Evolutionary conservation across 176 grass and related monocot species (phyloP), one percentile per base, ranked within the genome.

Genomic region (Phoenix dactylifera): DNA sequence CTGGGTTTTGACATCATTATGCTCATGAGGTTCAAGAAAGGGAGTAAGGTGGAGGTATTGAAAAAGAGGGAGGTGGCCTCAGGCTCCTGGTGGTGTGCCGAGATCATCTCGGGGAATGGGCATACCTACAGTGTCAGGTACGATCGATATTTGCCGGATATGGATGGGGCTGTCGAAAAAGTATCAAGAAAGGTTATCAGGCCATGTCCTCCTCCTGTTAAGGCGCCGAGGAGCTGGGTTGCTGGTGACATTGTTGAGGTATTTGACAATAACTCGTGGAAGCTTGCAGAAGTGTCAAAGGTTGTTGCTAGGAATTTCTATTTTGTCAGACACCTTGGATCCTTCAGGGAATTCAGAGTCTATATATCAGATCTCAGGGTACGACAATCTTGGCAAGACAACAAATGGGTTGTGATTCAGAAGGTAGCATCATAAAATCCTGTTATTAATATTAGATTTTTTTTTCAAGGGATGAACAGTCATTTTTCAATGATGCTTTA

Each of bases 21-120:
- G 30, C 44, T 69, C 57, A 88, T 94, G 89, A 81, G 80, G 78
- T 69, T 84, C 26, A 73, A 17, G 23, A 66, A 35, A 14, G 80
- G 80, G 23, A 76, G 16, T 50, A 55, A 30, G 51, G 74, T 88
- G 70, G 89, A 94, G 84, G 84, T 73, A 35, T 51, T 63, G 60
- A 51, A 56, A 53, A 52, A 61, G 61, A 57, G 62, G 20, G 74
- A 55, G 26, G 61, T 1, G 25, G 2, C 67, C 32, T 54, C 66
- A 29, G 80, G 74, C 15, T 82, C 51, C 44, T 94, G 89, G 89
- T 66, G 89, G 57, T 16, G 30, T 22, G 89, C 84, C n/a, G 71
- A 76, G 54, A 79, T 94, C 20, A 7, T 76, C 18, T 78, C 53
- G 57, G 84, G 84, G 54, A 82, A 94, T 24, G 84, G 89, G 15